Base-by-base conservation (phyloP, 148 eudicot species). In the Agrostemma githago region DNA sequence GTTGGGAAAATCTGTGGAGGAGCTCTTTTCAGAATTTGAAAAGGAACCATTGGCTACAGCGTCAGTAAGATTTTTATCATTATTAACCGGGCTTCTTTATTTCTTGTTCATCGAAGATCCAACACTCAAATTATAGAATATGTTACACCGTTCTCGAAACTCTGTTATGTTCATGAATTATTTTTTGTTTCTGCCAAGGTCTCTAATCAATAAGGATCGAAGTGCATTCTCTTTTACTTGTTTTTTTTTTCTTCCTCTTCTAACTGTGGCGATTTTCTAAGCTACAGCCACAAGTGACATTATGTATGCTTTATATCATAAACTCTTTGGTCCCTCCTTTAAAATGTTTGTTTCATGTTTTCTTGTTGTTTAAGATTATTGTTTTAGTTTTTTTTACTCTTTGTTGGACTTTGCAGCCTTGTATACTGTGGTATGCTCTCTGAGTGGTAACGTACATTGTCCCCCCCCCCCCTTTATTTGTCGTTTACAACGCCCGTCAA, bases 31-130 rank as follows among this genome's bases (percentile, higher is more conserved):
- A 65, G 80, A 85, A 67, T 95, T 92, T 77, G 92, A 59, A 57
- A 73, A 78, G 80, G 71, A 20, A 42, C 97, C 98, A 62, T 83
- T 95, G 81, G 98, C 97, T 67, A 95, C 98, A 42, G 98, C 98
- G 70, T 95, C 98, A 43, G 98, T 95, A 89, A 86, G 98, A 78
- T 39, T 51, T 44, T 3, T n/a, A 17, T 57, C 20, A 10, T 38
- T 44, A 57, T 8, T 68, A 44, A 66, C 11, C 7, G 44, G 66
- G 6, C 68, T 43, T 51, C 8, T 62, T 71, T 38, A 60, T 60
- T 37, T 57, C 16, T 66, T 65, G 40, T n/a, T 40, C 9, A 15
- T 69, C 66, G 4, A 34, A 48, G 46, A 26, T 37, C 26, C 21
- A 8, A 70, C 40, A 4, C 41, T 70, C 42, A 5, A 53, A 12